phyloP scores from a whole-genome alignment of 1,139 yeast genomes.

The Hemisphaericaspora subhashii region DNA sequence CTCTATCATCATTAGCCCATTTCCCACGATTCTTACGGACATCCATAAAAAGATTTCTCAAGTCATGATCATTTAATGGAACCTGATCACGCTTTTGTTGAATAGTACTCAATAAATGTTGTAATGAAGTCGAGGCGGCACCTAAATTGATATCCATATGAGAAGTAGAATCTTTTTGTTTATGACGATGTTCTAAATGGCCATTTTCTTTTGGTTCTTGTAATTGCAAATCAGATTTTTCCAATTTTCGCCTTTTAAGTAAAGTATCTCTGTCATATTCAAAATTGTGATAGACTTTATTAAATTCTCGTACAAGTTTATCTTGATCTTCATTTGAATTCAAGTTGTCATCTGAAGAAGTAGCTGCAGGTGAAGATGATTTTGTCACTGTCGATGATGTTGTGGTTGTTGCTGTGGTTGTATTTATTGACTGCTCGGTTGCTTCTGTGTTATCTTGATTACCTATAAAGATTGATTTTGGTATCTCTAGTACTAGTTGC shows the following conservation, averaged over 20 bases:
- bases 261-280: conserved; percentile 82
- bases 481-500: conserved; percentile 33
- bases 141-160: conserved; percentile 22
- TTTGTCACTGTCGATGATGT: not conserved
- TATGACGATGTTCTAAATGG: conserved; percentile 5
- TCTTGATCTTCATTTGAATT: conserved; percentile 36
- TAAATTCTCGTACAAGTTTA: conserved; percentile 40
- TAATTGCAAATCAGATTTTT: conserved; percentile 73
- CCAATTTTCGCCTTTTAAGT: conserved; percentile 73
- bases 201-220: conserved; percentile 34
- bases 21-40: conserved; percentile 93
- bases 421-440: conserved; percentile 6
- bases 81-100: conserved; percentile 76
- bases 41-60: conserved; percentile 82
- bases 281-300: conserved; percentile 75
- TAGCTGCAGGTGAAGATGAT: conserved; percentile 9
- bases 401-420: conserved; percentile 6
- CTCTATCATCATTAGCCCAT: conserved; percentile 93
- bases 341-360: conserved; percentile 5
- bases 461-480: conserved; percentile 24
- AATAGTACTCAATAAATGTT: conserved; percentile 75
- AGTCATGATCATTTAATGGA: conserved; percentile 78
- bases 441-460: not conserved
- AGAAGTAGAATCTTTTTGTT: conserved; percentile 8
- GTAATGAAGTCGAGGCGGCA: conserved; percentile 78